Evolutionary conservation across 768 basidiomycete species (phyloP).

Genomic region (Tulasnella sp.): DNA sequence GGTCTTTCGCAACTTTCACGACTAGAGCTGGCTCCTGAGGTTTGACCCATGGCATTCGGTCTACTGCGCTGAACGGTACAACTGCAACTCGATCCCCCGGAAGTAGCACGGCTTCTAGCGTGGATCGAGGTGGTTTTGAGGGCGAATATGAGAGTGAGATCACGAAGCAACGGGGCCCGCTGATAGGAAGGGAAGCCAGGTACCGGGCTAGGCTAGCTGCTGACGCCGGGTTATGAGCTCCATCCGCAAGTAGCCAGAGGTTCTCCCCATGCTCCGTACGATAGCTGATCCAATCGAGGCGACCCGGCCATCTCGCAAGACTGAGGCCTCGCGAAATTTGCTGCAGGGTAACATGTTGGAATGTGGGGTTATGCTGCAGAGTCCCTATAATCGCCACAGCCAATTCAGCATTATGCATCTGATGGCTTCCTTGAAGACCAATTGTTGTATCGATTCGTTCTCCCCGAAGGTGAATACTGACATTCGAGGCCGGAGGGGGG

Average conservation of each 20-base stretch:
- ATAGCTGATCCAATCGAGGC: conserved; percentile 58
- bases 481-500: neutral
- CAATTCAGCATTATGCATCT: conserved; percentile 75
- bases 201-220: conserved; percentile 64
- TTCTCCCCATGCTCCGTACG: conserved; percentile 28
- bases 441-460: conserved; percentile 47
- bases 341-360: conserved; percentile 47
- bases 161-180: conserved; percentile 57
- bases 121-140: conserved; percentile 72
- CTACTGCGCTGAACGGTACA: conserved; percentile 66
- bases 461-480: conserved; percentile 3
- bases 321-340: conserved; percentile 57
- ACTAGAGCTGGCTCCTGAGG: conserved; percentile 51
- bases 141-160: conserved; percentile 83
- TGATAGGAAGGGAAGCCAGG: conserved; percentile 45
- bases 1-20: neutral
- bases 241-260: conserved; percentile 70
- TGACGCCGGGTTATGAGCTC: conserved; percentile 89
- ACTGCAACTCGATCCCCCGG: conserved; percentile 50
- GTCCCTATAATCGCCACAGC: conserved; percentile 61
- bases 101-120: conserved; percentile 62
- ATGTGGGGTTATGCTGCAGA: conserved; percentile 47
- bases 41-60: conserved; percentile 93
- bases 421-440: conserved; percentile 75
- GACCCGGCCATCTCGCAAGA: conserved; percentile 69